Conservation (phyloP, 2,329 filamentous ascomycete species). For the Fusarium avenaceum region DNA sequence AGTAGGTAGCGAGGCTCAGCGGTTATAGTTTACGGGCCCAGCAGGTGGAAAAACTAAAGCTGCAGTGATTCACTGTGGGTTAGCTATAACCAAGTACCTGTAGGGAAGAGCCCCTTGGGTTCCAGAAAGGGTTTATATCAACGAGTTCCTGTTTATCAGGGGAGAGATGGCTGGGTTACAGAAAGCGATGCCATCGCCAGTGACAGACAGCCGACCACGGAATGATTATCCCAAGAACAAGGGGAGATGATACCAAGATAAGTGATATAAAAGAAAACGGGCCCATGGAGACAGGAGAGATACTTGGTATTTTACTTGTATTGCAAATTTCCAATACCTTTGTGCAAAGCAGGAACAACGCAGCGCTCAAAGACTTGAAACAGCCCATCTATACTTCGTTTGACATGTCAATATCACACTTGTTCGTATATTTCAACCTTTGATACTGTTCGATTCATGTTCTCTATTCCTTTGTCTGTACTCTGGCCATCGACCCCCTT, state of each 20-base stretch:
- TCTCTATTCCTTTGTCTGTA: conserved; percentile 21
- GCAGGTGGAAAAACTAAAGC: background rate
- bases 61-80: background rate
- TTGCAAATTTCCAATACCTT: background rate
- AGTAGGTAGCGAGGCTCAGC: background rate
- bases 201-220: conserved; percentile 1
- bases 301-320: background rate
- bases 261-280: fast-evolving
- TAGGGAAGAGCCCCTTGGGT: background rate
- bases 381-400: background rate
- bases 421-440: conserved; percentile 1
- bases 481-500: background rate
- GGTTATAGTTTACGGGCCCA: background rate
- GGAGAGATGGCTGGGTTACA: conserved; percentile 2
- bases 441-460: background rate
- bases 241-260: background rate
- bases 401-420: background rate
- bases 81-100: background rate
- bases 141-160: background rate
- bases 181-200: conserved; percentile 13
- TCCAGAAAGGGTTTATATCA: background rate
- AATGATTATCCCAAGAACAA: background rate
- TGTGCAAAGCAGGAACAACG: background rate
- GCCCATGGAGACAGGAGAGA: too few species aligned
- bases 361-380: background rate